A percentile compares a stretch with the other conserved stretches of the same genome.
These are phyloP conservation scores for Omphalotus guepiniiformis DNA, from an alignment of 768 basidiomycete species.

Conservation along the genomic window DNA sequence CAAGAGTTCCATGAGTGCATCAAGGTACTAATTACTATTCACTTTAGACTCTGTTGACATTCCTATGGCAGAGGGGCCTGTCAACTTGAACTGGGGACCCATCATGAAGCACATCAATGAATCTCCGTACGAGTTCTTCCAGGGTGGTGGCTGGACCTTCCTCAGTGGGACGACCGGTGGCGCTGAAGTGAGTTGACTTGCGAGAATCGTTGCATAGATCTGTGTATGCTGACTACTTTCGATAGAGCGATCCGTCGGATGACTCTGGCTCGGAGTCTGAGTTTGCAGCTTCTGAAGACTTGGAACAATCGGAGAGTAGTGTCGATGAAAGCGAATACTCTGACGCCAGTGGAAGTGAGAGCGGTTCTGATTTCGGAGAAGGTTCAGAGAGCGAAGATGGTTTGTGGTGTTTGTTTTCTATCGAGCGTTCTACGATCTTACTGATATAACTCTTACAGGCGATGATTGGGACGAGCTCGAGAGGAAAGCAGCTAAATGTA, in stretches of 20 bases:
- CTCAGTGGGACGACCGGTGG: constrained; percentile 64
- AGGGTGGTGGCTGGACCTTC: constrained; percentile 94
- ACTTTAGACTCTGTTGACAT: constrained; percentile 89
- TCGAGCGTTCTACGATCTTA: not conserved
- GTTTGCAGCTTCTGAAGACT: constrained; percentile 49
- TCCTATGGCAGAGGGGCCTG: constrained; percentile 89
- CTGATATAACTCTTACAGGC: constrained; percentile 36
- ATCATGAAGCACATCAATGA: constrained; percentile 99
- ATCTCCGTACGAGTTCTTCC: constrained; percentile 93
- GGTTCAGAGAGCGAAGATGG: constrained; percentile 63
- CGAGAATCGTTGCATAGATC: not conserved
- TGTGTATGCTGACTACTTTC: constrained; percentile 1
- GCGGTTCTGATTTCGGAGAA: constrained; percentile 60
- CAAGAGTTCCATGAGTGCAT: not conserved
- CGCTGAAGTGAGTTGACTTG: constrained; percentile 51
- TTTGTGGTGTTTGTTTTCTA: constrained; percentile 17
- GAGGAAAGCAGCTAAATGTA: constrained; percentile 85
- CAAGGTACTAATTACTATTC: not conserved
- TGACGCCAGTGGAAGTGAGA: constrained; percentile 61
- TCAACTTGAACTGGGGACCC: constrained; percentile 96
- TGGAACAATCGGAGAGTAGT: constrained; percentile 50
- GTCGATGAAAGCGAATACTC: constrained; percentile 63
- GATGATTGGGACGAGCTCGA: constrained; percentile 98
- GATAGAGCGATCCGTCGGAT: constrained; percentile 37
- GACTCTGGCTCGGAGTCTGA: constrained; percentile 52